These are phyloP conservation scores for Starmerella kuoi DNA, from an alignment of 805 yeast species.

Conservation along the genomic window DNA sequence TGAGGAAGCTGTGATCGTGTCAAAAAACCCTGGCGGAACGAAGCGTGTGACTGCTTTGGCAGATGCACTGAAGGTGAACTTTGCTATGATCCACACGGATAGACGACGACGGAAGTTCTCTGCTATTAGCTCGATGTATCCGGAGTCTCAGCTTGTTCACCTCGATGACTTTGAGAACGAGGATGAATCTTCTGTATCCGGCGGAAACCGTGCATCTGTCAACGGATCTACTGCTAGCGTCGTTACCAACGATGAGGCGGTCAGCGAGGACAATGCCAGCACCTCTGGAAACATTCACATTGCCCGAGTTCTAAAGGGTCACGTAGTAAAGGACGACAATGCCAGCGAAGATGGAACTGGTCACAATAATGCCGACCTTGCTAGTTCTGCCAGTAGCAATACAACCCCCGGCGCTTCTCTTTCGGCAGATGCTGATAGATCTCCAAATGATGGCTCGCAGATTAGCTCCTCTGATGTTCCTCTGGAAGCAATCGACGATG, in stretches of 20 bases:
- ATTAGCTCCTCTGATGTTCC: background rate
- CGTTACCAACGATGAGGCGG: constrained; percentile 7
- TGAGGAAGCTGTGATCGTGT: constrained; percentile 83
- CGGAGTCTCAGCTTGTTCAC: constrained; percentile 20
- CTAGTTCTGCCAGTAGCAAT: background rate
- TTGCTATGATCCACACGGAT: constrained; percentile 98
- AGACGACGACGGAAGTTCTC: constrained; percentile 75
- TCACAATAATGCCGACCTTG: background rate
- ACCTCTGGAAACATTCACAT: constrained; percentile 52
- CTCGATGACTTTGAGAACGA: constrained; percentile 15
- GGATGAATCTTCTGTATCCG: constrained; percentile 2
- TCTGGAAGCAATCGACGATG: constrained; percentile 6
- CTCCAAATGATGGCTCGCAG: background rate
- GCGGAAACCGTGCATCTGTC: background rate
- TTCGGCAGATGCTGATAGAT: constrained; percentile 56
- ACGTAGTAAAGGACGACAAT: constrained; percentile 48
- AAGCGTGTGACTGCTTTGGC: constrained; percentile 95
- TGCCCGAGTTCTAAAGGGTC: constrained; percentile 92
- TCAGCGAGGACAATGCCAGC: constrained; percentile 12
- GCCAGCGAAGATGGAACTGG: background rate
- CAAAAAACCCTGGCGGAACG: constrained; percentile 99
- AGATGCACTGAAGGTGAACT: constrained; percentile 88
- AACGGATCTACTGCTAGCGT: constrained; percentile 12
- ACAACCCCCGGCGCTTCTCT: background rate
- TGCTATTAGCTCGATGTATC: constrained; percentile 24